Base-by-base conservation (phyloP, 139 green algal species). In the Chlamydomonas asymmetrica region DNA sequence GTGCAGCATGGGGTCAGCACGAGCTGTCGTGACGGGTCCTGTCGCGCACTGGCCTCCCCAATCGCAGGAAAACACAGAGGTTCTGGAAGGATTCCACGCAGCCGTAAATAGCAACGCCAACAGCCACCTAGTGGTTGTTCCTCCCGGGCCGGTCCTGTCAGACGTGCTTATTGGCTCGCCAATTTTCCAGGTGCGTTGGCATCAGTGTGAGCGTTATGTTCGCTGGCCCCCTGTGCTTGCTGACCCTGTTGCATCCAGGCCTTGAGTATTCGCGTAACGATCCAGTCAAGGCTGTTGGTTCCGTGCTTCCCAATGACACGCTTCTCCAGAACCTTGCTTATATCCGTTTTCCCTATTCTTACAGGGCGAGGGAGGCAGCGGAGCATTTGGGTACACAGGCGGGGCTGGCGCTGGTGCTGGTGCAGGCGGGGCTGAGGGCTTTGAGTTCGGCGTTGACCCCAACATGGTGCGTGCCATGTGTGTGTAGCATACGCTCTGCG, bases 41-140 rank as follows among this genome's bases (percentile, higher is more conserved):
- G 9, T 22, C 27, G n/a, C 59, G 13, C 31, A 41, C 59, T 10
- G 4, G 32, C 59, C 32, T 65, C 56, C 27, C 56, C 56, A 5
- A 34, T 4, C 37, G 80, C 80, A 73, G 56, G 92, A 96, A 60
- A 99, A 98, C 87, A n/a, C n/a, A n/a, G n/a, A n/a, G n/a, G n/a
- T n/a, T n/a, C 88, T 99, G 25, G 88, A 95, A 34, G 92, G 92
- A 5, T 98, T 99, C 78, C 84, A 94, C 3, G 83, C 78, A 25
- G 96, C 96, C 2, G 97, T 98, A 20, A 98, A 98, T 87, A 94
- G 81, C 72, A 96, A 95, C 70, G 91, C 92, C 70, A 99, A 99
- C 88, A 92, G 75, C 59, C 88, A 98, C 89, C 83, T 98, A 34
- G 92, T 99, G 1, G 90, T 82, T 5, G 93, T 98, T 38, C 96